Conservation (phyloP, 2,329 filamentous ascomycete species). For the Xylariaceae sp. region DNA sequence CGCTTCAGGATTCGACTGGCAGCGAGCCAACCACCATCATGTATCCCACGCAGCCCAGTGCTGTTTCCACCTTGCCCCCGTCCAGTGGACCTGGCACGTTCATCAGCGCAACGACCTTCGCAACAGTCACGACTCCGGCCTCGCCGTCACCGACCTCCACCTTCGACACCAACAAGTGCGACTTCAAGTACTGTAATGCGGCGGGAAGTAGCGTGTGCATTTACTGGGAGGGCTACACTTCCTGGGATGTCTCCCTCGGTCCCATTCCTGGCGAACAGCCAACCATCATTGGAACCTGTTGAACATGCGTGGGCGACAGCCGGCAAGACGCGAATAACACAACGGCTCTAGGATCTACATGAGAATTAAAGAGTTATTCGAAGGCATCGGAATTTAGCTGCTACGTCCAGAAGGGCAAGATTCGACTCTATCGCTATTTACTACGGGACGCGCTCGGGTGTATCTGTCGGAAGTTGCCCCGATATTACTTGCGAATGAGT, state of each 20-base stretch:
- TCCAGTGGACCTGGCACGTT: background rate
- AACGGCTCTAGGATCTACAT: no score
- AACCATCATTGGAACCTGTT: slow-evolving; percentile 21
- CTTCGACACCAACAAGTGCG: slow-evolving; percentile 15
- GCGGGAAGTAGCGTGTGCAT: slow-evolving; percentile 22
- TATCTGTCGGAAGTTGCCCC: no score
- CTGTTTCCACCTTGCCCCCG: slow-evolving; percentile 2
- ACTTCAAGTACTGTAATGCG: slow-evolving; percentile 23
- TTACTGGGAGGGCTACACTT: slow-evolving; percentile 29
- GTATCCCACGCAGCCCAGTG: background rate
- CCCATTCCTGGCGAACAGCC: slow-evolving; percentile 24
- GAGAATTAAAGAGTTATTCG: no score
- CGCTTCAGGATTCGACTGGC: no score
- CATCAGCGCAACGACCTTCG: slow-evolving; percentile 1
- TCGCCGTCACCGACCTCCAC: slow-evolving; percentile 3
- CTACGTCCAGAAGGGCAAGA: no score
- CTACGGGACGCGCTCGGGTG: no score
- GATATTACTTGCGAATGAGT: no score
- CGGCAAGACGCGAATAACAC: no score
- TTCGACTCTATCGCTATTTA: no score
- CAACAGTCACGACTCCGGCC: slow-evolving; percentile 2
- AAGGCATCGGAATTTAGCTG: no score
- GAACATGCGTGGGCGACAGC: no score
- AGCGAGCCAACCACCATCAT: background rate
- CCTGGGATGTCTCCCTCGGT: slow-evolving; percentile 24